These are phyloP conservation scores for Pseudogymnoascus sp. DNA, from an alignment of 2,329 filamentous ascomycete species.

Conservation along the genomic window DNA sequence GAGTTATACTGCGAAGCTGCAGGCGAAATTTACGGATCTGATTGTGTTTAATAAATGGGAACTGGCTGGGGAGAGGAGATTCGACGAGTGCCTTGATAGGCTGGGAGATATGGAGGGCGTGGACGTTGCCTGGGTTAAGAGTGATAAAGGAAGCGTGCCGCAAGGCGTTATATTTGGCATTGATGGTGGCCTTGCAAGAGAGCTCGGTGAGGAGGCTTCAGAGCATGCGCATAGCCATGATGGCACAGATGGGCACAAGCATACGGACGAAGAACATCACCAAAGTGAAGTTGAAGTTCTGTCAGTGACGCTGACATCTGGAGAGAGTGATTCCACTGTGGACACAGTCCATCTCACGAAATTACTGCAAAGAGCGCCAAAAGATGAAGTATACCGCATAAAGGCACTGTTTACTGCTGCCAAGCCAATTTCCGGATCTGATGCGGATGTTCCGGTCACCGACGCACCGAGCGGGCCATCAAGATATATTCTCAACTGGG, in stretches of 20 bases:
- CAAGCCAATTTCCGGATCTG: slow-evolving; percentile 41
- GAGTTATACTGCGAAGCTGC: slow-evolving; percentile 61
- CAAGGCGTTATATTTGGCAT: slow-evolving; percentile 78
- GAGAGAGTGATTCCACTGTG: slow-evolving; percentile 32
- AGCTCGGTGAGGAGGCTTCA: slow-evolving; percentile 37
- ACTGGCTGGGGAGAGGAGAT: slow-evolving; percentile 46
- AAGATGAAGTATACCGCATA: slow-evolving; percentile 93
- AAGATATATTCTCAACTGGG: slow-evolving; percentile 94
- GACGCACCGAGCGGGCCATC: slow-evolving; percentile 29
- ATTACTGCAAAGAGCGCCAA: slow-evolving; percentile 66
- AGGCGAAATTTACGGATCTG: slow-evolving; percentile 64
- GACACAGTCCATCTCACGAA: slow-evolving; percentile 55
- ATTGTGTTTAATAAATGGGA: slow-evolving; percentile 72
- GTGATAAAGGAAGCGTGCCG: slow-evolving; percentile 68
- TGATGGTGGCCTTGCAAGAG: slow-evolving; percentile 67
- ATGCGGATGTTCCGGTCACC: slow-evolving; percentile 35
- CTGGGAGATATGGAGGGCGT: slow-evolving; percentile 61
- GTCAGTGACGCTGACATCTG: slow-evolving; percentile 59
- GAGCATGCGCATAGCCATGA: slow-evolving; percentile 35
- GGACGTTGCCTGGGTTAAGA: slow-evolving; percentile 70
- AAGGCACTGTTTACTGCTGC: slow-evolving; percentile 58
- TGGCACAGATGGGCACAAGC: slow-evolving; percentile 23
- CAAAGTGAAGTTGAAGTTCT: slow-evolving; percentile 85
- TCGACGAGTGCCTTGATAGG: slow-evolving; percentile 58
- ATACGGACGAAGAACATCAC: slow-evolving; percentile 49